Evolutionary conservation across 2,329 filamentous ascomycete genomes (phyloP), one percentile per base, ranked within the genome.

Genomic region (Arachnomyces sp.): DNA sequence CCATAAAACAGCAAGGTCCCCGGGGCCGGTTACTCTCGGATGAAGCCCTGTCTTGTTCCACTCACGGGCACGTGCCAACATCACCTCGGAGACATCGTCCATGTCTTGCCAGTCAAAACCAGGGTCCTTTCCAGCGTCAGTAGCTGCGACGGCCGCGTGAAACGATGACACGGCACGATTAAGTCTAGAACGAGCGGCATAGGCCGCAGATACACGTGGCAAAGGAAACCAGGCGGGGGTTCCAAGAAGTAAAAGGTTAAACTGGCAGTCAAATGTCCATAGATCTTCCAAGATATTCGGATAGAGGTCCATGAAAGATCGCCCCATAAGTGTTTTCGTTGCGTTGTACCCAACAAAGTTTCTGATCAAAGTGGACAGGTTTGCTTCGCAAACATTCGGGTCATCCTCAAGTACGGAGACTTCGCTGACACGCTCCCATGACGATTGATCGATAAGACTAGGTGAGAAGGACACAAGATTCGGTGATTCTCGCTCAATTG

Each of bases 401-500:
- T 58, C 55, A 2, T 61, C 48, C 12, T 71, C 69, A 3, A 63
- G 53, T 7, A 67, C 56, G 2, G 60, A 58, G 1, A 73, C 62
- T 7, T 66, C 57, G 13, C 64, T 69, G n/a, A 56, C 61, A 28
- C 75, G 70, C 53, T 84, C 80, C 79, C 80, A 83, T 2, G 66
- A 64, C 49, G 70, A 68, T 44, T 81, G 75, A 51, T 84, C 79
- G 16, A 83, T 75, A 2, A 71, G 61, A 13, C 75, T 79, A 6
- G 69, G 63, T 29, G 69, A 71, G 49, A 79, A 80, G 1, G 76
- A 77, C 30, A 82, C 68, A 28, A 84, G 56, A 39, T 76, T 72
- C 3, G 74, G 71, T 8, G 75, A 63, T 13, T 69, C 64, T 5
- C 59, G 54, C 44, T 72, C 60, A 4, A 71, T 57, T 41, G 59